Evolutionary conservation across 805 yeast species (phyloP).

Genomic region (Huiozyma sinensis): DNA sequence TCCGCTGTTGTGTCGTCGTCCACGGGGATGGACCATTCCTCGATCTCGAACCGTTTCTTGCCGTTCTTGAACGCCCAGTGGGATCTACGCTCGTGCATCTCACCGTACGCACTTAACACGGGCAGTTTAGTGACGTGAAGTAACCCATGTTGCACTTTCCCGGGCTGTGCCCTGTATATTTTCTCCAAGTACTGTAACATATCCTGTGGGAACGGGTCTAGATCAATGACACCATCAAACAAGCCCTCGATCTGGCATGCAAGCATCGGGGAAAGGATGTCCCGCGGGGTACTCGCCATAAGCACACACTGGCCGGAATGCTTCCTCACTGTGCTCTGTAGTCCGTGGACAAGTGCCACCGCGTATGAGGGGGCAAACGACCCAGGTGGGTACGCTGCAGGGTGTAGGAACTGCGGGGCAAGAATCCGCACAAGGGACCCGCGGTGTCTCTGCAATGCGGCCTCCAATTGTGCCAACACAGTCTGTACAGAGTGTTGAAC

Average conservation of each 20-base stretch:
- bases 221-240: slow-evolving; percentile 56
- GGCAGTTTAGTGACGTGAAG: slow-evolving; percentile 70
- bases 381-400: slow-evolving; percentile 54
- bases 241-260: slow-evolving; percentile 46
- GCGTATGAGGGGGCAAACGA: slow-evolving; percentile 37
- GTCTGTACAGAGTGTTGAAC: slow-evolving; percentile 20
- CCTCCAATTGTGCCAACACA: slow-evolving; percentile 34
- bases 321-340: slow-evolving; percentile 43
- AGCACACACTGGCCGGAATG: slow-evolving; percentile 38
- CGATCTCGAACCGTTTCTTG: slow-evolving; percentile 71
- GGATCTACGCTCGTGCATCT: slow-evolving; percentile 61
- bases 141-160: slow-evolving; percentile 76
- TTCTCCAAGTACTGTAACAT: slow-evolving; percentile 55
- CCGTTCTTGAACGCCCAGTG: slow-evolving; percentile 86
- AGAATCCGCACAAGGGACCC: slow-evolving; percentile 50
- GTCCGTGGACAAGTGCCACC: slow-evolving; percentile 49
- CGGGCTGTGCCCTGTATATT: slow-evolving; percentile 51
- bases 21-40: slow-evolving; percentile 95
- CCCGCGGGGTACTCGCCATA: slow-evolving; percentile 49
- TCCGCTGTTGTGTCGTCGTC: slow-evolving; percentile 52
- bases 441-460: slow-evolving; percentile 31
- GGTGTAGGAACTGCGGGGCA: slow-evolving; percentile 71
- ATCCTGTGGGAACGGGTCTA: slow-evolving; percentile 75
- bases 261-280: slow-evolving; percentile 44
- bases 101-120: slow-evolving; percentile 53